Evolutionary conservation across 306 rosid genomes (phyloP).

Genomic region (Cucumis melo): DNA sequence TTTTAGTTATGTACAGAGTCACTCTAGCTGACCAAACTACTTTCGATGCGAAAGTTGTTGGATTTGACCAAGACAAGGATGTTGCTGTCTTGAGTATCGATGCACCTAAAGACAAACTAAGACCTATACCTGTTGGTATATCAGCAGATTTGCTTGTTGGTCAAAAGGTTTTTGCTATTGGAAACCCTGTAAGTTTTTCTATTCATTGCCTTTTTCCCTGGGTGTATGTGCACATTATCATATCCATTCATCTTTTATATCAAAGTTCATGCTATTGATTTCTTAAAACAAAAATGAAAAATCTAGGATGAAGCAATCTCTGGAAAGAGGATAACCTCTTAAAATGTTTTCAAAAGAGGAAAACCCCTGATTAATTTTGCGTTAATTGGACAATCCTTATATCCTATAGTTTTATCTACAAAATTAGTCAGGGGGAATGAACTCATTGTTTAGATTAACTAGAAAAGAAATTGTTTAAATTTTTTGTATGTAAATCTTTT

Average conservation of each 20-base stretch:
- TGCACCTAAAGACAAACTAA: conserved; percentile 73
- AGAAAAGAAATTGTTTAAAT: no score
- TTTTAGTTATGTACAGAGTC: conserved; percentile 62
- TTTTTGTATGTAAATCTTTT: no score
- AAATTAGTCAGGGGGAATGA: no score
- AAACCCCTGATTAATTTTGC: not conserved
- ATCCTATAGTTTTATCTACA: not conserved
- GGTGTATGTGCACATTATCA: not conserved
- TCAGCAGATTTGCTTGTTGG: conserved; percentile 97
- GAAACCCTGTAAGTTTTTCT: conserved; percentile 71
- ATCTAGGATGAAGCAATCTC: conserved; percentile 1
- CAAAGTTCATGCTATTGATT: not conserved
- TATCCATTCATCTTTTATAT: not conserved
- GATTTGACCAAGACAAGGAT: conserved; percentile 98
- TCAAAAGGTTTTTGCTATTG: conserved; percentile 94
- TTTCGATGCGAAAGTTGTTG: conserved; percentile 78
- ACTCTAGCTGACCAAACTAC: conserved; percentile 93
- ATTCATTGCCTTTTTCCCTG: not conserved
- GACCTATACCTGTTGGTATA: conserved; percentile 80
- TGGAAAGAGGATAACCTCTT: not conserved
- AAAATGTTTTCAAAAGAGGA: not conserved
- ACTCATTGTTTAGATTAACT: no score
- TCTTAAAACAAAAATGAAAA: not conserved
- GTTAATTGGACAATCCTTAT: not conserved
- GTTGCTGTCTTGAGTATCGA: conserved; percentile 85